Base-by-base conservation (phyloP, 1,284 basidiomycete genomes). In the Marasmius tenuissimus region DNA sequence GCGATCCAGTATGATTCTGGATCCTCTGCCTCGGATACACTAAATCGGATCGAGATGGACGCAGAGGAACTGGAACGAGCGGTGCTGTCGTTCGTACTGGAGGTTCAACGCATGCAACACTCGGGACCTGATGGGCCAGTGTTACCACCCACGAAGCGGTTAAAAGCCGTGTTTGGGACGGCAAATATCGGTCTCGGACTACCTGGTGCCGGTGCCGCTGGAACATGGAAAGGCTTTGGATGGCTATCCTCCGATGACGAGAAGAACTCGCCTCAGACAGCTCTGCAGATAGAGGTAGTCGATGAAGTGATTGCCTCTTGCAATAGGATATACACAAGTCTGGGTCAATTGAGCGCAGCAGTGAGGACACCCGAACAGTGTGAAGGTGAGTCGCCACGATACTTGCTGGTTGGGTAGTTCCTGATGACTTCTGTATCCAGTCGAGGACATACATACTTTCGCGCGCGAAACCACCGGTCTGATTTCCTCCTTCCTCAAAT, bases 21-120 rank as follows among this genome's bases (percentile, higher is more conserved):
- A 18, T 80, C 84, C 2, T 79, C 84, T 20, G 72, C 82, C 16
- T 74, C 80, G 12, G 88, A 92, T 64, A 87, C 88, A n/a, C 80
- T 87, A 1, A 84, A 82, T 63, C 84, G 89, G 39, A 89, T 93
- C 63, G 87, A 91, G 67, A 81, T 84, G 6, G 92, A 93, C 68
- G 90, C 92, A 0, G 83, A 87, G 58, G 93, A 94, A 63, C 81
- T 95, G 10, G 88, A 92, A 65, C 82, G 86, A 45, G 90, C 90
- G 0, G 84, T 95, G 5, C 74, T 85, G 45, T 81, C 84, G 0
- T 94, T 94, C 69, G 86, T 92, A 10, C 72, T 81, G 7, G 91
- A 93, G 68, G 86, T 90, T 18, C 86, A 91, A 68, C 79, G 84
- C 49, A 78, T 77, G 60, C 82, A 88, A 63, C 80, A 78, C 61